Base-by-base conservation (phyloP, 495 filamentous ascomycete species). In the Aspergillus ellipticus region DNA sequence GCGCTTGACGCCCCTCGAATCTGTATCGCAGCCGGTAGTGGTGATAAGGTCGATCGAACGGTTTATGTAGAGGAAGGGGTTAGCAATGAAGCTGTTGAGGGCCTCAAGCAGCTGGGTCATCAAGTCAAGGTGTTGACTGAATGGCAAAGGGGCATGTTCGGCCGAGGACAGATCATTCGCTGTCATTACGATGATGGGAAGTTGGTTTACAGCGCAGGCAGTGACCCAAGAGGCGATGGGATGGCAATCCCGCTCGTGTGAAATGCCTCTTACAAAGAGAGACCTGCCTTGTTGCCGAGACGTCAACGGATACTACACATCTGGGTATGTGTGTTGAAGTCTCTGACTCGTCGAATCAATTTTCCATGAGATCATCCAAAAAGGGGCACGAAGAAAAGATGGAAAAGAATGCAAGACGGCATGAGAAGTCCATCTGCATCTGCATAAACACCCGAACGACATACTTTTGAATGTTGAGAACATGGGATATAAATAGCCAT, bases 11-110 rank as follows among this genome's bases (percentile, higher is more conserved):
- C 94, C 28, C 93, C 95, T 33, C 78, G 94, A 9, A 78, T 97
- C 39, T 96, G 91, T 58, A 86, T 93, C 59, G 87, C 88, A 3
- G 84, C 86, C 0, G 82, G 82, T 2, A 88, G 83, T 74, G 80
- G 84, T 24, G 79, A 82, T 50, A 59, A 76, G 43, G 61, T 78
- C 11, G 80, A 84, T 59, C 74, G 74, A 15, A 84, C 75, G 1
- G 86, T 97, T 2, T 89, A 80, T 67, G 75, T 96, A 0, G 94
- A 98, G 67, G 91, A 96, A 56, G 93, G 93, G 0, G 89, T 97
- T 61, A 75, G 77, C 3, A 81, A 82, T 50, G 78, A 81, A 49
- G 81, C 85, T 19, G 75, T 89, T 2, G 68, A 86, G 58, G 88
- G 85, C 31, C 64, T 98, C 71, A 74, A 65, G 65, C 63, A 65